Percentiles rank a stretch among this genome's conserved stretches.
These are phyloP conservation scores for Annulohypoxylon maeteangense DNA, from an alignment of 495 filamentous ascomycete species.

Conservation along the genomic window DNA sequence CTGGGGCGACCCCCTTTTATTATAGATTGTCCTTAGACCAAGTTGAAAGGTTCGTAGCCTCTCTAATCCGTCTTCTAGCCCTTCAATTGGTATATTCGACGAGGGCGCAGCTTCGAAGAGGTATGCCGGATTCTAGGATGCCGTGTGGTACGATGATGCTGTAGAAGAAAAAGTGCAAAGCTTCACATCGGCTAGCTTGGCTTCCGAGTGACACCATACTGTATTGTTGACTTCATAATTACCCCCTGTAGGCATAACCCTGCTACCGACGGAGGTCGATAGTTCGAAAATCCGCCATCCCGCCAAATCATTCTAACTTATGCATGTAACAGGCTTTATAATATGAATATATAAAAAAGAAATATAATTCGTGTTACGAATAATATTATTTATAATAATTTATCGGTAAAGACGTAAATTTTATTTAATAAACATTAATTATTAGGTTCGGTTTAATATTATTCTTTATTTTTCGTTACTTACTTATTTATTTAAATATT, in stretches of 20 bases:
- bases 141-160: conserved; percentile 31
- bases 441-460: too few relatives aligned
- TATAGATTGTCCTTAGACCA: not conserved
- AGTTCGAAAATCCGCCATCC: too few relatives aligned
- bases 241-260: not conserved
- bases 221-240: conserved; percentile 25
- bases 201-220: conserved; percentile 39
- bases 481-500: too few relatives aligned
- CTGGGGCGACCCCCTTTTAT: conserved; percentile 8
- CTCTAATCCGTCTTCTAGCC: not conserved
- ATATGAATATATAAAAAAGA: too few relatives aligned
- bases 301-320: too few relatives aligned
- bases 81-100: not conserved
- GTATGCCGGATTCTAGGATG: conserved; percentile 13
- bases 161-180: conserved; percentile 2
- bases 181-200: conserved; percentile 26
- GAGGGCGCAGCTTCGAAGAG: not conserved
- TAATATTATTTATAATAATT: too few relatives aligned
- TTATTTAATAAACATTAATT: too few relatives aligned
- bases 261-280: too few relatives aligned
- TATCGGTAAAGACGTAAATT: too few relatives aligned
- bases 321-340: too few relatives aligned
- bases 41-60: not conserved
- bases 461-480: too few relatives aligned
- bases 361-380: too few relatives aligned